Evolutionary conservation across 2,329 filamentous ascomycete genomes (phyloP), one percentile per base, ranked within the genome.

Genomic region (Aspergillus eucalypticola): DNA sequence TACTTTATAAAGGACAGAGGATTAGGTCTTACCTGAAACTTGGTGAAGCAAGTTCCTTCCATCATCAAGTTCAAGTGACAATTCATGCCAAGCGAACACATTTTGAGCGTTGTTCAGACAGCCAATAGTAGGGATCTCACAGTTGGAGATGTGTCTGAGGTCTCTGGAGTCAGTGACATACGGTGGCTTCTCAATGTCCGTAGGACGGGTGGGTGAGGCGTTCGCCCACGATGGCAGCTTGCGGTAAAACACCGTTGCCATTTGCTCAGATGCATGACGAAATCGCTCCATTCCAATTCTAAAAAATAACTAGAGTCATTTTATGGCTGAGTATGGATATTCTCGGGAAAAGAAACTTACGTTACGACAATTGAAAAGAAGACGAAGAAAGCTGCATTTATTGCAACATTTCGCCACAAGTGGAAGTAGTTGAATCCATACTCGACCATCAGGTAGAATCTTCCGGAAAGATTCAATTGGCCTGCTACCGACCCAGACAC

Each of bases 251-350:
- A 60, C 38, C 8, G 58, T 60, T n/a, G 58, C 42, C 11, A 60
- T 25, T 5, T 38, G 53, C 27, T 39, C 58, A 35, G 58, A 44
- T 2, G 58, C n/a, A 15, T 50, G 32, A 4, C 32, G 25, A 11
- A 60, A 50, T 15, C 42, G 21, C 17, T 60, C 58, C 58, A 60
- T 60, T 5, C 58, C 58, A 46, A 60, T 51, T 4, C 58, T 60
- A 32, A 13, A 15, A 27, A 15, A 15, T 27, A 5, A 25, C 8
- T 27, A 27, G 15, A 23, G 5, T 8, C 38, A 15, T 3, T 7
- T 15, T 29, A 15, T 29, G 19, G 21, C 19, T 2, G 1, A 8
- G 3, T 6, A 27, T 19, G 41, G n/a, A 13, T 13, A 6, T 3
- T 19, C 4, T 46, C 38, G 11, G 5, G 17, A 19, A 35, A 13